Percentiles rank a stretch among this genome's conserved stretches.
These are phyloP conservation scores for Phytophthora podocarpi DNA, from an alignment of 352 stramenopile genomes.

Conservation along the genomic window DNA sequence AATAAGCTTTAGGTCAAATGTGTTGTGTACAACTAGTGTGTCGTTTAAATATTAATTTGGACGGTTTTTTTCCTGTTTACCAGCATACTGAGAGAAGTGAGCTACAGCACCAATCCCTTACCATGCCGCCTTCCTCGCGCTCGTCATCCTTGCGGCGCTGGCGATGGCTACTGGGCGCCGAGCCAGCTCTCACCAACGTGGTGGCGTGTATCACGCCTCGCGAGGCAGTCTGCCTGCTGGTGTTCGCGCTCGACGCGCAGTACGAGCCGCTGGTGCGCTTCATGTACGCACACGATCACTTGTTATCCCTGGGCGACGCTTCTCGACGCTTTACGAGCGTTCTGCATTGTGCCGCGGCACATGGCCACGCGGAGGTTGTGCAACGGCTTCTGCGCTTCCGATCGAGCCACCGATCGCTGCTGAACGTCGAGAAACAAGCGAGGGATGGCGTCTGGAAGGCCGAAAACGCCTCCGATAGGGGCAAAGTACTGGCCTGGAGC, in stretches of 20 bases:
- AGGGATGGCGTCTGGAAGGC: not conserved
- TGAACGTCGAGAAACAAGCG: constrained; percentile 5
- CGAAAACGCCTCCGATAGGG: not conserved
- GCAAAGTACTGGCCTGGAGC: constrained; percentile 34
- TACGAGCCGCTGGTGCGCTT: constrained; percentile 29
- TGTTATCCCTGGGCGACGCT: constrained; percentile 37
- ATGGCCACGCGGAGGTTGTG: constrained; percentile 33
- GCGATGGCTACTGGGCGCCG: constrained; percentile 22
- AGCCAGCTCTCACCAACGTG: constrained; percentile 25
- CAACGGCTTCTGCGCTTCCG: constrained; percentile 42
- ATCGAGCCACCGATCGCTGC: constrained; percentile 20
- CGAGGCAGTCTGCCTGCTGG: constrained; percentile 39
- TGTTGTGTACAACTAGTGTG: too few relatives aligned
- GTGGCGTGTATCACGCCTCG: constrained; percentile 29
- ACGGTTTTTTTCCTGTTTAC: too few relatives aligned
- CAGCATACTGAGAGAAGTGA: too few relatives aligned
- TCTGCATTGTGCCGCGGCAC: constrained; percentile 40
- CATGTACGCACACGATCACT: constrained; percentile 32
- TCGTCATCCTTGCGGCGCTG: constrained; percentile 22
- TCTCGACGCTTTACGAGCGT: constrained; percentile 33
- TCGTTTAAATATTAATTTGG: too few relatives aligned
- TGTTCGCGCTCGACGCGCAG: constrained; percentile 39
- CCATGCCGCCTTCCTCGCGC: not conserved
- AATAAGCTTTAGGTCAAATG: too few relatives aligned
- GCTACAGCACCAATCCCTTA: too few relatives aligned